These are phyloP conservation scores for Botrytis byssoidea DNA, from an alignment of 2,329 filamentous ascomycete genomes.

Conservation along the genomic window DNA sequence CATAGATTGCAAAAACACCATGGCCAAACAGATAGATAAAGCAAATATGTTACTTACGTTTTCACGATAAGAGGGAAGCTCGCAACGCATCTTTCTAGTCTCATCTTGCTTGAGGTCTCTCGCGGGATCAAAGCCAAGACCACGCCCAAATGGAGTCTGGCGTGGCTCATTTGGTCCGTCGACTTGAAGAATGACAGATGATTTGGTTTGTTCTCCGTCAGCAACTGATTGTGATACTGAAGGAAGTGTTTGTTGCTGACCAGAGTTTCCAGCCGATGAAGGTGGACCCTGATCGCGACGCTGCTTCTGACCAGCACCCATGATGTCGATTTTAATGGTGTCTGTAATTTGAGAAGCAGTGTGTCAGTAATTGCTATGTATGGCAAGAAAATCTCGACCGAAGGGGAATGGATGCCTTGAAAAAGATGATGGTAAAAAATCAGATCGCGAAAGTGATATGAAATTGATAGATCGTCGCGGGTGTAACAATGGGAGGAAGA, in stretches of 20 bases:
- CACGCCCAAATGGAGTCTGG: conserved; percentile 26
- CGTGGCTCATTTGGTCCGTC: conserved; percentile 15
- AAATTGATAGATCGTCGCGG: background rate
- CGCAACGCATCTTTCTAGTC: conserved; percentile 47
- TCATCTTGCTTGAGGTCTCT: conserved; percentile 27
- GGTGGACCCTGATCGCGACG: background rate
- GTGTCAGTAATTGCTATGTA: background rate
- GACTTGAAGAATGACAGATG: background rate
- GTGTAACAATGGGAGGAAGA: background rate
- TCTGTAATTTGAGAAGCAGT: background rate
- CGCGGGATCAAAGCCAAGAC: conserved; percentile 48
- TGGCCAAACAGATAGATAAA: background rate
- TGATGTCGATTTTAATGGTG: background rate
- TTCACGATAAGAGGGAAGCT: conserved; percentile 41
- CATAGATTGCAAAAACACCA: background rate
- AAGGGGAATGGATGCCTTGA: background rate
- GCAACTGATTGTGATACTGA: background rate
- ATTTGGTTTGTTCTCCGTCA: background rate
- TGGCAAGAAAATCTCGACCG: background rate
- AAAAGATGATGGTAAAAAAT: background rate
- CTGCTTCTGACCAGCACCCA: conserved; percentile 15
- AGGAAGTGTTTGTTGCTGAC: background rate
- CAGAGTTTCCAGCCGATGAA: background rate
- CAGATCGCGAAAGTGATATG: background rate
- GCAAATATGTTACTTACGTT: conserved; percentile 8